phyloP scores from a whole-genome alignment of 768 basidiomycete genomes.

The Tephrocybe sp. region DNA sequence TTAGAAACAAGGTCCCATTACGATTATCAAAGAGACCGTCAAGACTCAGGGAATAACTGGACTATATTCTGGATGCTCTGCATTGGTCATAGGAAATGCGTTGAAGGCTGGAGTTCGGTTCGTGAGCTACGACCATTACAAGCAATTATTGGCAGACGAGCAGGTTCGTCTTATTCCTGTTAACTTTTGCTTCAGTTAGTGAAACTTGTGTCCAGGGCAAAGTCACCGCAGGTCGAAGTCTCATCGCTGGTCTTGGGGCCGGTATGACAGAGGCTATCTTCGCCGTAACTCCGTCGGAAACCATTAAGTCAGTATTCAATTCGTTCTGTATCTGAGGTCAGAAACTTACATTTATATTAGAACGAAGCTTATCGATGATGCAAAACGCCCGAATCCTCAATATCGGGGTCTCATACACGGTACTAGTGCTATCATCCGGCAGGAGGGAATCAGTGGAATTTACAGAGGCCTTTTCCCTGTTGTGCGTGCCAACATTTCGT shows the following conservation, averaged over 20 bases:
- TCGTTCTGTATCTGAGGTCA: background rate
- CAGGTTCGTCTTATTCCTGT: constrained; percentile 49
- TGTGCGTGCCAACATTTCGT: constrained; percentile 42
- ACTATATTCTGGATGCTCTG: constrained; percentile 91
- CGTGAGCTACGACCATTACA: constrained; percentile 92
- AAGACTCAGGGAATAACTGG: constrained; percentile 74
- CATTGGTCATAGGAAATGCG: constrained; percentile 88
- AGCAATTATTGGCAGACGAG: constrained; percentile 74
- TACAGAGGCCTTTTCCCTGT: constrained; percentile 95
- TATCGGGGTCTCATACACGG: constrained; percentile 90
- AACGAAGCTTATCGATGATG: constrained; percentile 96
- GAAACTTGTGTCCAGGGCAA: constrained; percentile 61
- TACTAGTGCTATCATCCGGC: constrained; percentile 69
- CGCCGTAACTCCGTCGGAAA: constrained; percentile 96
- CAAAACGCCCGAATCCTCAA: constrained; percentile 78
- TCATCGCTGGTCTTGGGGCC: constrained; percentile 81
- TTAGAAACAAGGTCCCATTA: constrained; percentile 62
- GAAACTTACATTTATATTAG: constrained; percentile 35
- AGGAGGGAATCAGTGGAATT: constrained; percentile 82
- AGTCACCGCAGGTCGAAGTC: constrained; percentile 80
- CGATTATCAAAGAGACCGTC: constrained; percentile 74
- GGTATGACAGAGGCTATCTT: constrained; percentile 91
- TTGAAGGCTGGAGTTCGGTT: constrained; percentile 96
- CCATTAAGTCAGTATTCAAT: constrained; percentile 82
- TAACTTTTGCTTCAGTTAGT: background rate